Percentiles rank a stretch among this genome's conserved stretches.
Evolutionary conservation across 2,329 filamentous ascomycete genomes (phyloP).

Genomic region (Claviceps quebecensis): DNA sequence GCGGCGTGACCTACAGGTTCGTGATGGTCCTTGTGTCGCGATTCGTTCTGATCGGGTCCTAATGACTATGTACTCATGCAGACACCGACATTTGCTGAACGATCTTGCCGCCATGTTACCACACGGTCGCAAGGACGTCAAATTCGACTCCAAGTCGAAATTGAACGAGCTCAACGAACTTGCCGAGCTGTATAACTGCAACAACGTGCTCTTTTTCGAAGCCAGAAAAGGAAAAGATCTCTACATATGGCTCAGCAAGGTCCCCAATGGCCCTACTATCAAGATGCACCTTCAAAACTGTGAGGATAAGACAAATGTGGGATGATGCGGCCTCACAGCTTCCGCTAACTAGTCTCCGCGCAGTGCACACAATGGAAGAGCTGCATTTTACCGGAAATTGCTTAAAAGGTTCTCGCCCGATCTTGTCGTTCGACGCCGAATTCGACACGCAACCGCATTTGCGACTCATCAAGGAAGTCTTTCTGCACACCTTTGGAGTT

Average conservation of each 20-base stretch:
- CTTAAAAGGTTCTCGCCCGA: constrained; percentile 77
- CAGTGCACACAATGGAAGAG: constrained; percentile 92
- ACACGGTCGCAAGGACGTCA: constrained; percentile 85
- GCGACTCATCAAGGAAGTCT: constrained; percentile 73
- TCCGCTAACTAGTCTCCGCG: constrained; percentile 11
- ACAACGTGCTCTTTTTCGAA: constrained; percentile 91
- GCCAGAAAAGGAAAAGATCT: constrained; percentile 88
- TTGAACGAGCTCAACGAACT: constrained; percentile 67
- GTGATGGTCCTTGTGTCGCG: constrained; percentile 8
- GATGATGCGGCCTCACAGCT: neutral
- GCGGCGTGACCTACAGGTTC: constrained; percentile 81
- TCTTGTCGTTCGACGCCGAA: constrained; percentile 79
- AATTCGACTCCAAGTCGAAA: constrained; percentile 92
- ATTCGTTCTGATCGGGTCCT: neutral
- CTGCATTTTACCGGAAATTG: constrained; percentile 95
- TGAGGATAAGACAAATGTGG: constrained; percentile 20
- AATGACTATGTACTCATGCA: constrained; percentile 20
- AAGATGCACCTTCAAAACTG: constrained; percentile 67
- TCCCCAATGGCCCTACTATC: constrained; percentile 53
- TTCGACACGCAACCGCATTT: constrained; percentile 77
- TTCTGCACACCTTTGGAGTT: constrained; percentile 83
- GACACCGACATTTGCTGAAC: constrained; percentile 84
- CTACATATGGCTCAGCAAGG: constrained; percentile 85
- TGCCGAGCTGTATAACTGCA: constrained; percentile 73
- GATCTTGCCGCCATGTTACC: constrained; percentile 82